Evolutionary conservation across 2,329 filamentous ascomycete genomes (phyloP).

Genomic region (Aspergillus luchuensis): DNA sequence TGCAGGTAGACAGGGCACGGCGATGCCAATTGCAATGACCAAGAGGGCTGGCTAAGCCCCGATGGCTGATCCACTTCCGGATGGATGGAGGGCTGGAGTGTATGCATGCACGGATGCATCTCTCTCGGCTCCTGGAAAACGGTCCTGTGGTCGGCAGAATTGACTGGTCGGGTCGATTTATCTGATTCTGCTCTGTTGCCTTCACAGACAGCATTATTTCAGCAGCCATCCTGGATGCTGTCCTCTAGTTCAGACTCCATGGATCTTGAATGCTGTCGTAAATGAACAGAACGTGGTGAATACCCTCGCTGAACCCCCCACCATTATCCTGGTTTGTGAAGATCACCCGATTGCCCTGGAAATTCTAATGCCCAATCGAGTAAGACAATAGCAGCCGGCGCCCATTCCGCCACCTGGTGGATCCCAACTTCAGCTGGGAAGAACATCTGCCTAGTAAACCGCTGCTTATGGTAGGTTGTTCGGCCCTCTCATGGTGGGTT

Average conservation of each 20-base stretch:
- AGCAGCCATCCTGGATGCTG: not conserved
- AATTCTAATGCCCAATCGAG: constrained; percentile 5
- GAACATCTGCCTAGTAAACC: constrained; percentile 1
- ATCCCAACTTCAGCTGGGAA: constrained; percentile 16
- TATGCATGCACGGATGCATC: constrained; percentile 8
- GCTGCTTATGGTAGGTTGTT: not conserved
- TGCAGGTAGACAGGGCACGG: not conserved
- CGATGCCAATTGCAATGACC: constrained; percentile 11
- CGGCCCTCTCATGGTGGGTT: constrained; percentile 6
- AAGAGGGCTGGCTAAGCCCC: constrained; percentile 33
- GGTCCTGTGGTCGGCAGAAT: not conserved
- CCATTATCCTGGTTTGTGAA: constrained; percentile 15
- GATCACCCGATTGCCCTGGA: constrained; percentile 23
- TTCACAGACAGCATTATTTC: not conserved
- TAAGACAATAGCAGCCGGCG: not conserved
- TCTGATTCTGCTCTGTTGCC: not conserved
- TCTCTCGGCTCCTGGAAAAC: constrained; percentile 6
- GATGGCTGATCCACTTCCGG: constrained; percentile 27
- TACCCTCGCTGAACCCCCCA: not conserved
- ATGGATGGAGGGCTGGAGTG: constrained; percentile 2
- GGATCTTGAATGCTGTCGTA: too few relatives aligned
- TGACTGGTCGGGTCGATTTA: not conserved
- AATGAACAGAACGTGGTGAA: not conserved
- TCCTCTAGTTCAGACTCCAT: too few relatives aligned
- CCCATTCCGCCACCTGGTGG: constrained; percentile 15